Evolutionary conservation across 2,329 filamentous ascomycete species (phyloP).

Genomic region (Monosporascus cannonballus): DNA sequence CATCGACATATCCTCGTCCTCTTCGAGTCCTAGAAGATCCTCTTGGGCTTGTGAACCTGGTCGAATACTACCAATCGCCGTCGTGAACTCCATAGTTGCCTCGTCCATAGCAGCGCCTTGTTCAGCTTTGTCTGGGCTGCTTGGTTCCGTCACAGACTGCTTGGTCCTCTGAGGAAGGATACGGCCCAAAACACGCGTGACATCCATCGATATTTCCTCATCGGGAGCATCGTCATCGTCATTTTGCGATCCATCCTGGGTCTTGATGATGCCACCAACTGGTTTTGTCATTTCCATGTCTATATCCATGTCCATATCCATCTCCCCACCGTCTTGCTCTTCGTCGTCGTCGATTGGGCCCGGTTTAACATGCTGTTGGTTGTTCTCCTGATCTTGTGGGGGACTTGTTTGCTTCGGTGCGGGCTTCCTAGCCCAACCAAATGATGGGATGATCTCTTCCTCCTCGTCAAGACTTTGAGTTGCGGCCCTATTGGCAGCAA

Average conservation of each 20-base stretch:
- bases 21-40: constrained; percentile 31
- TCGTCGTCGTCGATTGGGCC: constrained; percentile 22
- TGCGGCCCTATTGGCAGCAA: constrained; percentile 69
- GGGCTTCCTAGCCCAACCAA: constrained; percentile 64
- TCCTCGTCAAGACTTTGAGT: constrained; percentile 62
- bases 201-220: constrained; percentile 87
- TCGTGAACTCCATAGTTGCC: constrained; percentile 81
- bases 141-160: constrained; percentile 17
- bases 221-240: constrained; percentile 42
- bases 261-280: constrained; percentile 47
- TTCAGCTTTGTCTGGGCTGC: constrained; percentile 19
- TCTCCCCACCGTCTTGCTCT: constrained; percentile 16
- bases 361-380: constrained; percentile 11
- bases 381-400: constrained; percentile 40
- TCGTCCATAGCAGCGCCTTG: constrained; percentile 45
- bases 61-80: constrained; percentile 66
- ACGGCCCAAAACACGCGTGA: constrained; percentile 74
- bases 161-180: constrained; percentile 54
- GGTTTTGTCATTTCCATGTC: constrained; percentile 52
- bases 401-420: constrained; percentile 23
- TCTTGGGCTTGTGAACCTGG: constrained; percentile 22
- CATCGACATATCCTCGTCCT: constrained; percentile 72
- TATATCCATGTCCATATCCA: constrained; percentile 40
- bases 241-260: constrained; percentile 13
- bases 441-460: constrained; percentile 69